phyloP scores from a whole-genome alignment of 495 filamentous ascomycete genomes.

The Terfezia boudieri region DNA sequence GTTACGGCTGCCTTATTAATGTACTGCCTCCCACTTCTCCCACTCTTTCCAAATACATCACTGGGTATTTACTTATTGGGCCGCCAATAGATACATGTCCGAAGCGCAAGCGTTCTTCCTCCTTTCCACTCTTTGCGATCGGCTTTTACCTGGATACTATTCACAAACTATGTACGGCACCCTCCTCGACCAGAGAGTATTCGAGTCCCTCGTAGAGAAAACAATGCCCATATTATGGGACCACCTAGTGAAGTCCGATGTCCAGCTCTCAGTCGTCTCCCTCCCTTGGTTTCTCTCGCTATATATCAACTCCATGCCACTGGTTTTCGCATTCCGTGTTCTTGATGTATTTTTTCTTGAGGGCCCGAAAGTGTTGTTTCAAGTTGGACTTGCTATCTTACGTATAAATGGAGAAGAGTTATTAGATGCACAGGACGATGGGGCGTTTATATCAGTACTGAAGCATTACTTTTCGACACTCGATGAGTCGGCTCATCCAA shows the following conservation, averaged over 20 bases:
- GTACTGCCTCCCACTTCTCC: constrained; percentile 21
- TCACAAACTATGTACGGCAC: constrained; percentile 98
- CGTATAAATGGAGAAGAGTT: constrained; percentile 96
- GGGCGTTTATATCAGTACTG: constrained; percentile 84
- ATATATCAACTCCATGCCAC: constrained; percentile 97
- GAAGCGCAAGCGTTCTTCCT: constrained; percentile 91
- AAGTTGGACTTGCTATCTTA: constrained; percentile 84
- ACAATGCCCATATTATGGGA: constrained; percentile 99
- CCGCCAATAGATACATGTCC: constrained; percentile 56
- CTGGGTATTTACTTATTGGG: neutral
- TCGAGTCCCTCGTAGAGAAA: constrained; percentile 89
- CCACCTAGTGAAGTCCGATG: constrained; percentile 79
- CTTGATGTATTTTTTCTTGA: constrained; percentile 96
- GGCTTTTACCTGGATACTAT: constrained; percentile 87
- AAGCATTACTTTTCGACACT: constrained; percentile 85
- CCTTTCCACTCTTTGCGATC: constrained; percentile 75
- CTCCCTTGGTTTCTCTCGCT: constrained; percentile 94
- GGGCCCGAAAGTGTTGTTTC: constrained; percentile 91
- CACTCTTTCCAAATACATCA: neutral
- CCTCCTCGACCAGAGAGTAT: constrained; percentile 84
- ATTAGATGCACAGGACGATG: constrained; percentile 86
- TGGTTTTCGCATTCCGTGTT: constrained; percentile 90
- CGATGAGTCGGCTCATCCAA: constrained; percentile 88
- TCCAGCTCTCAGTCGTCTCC: constrained; percentile 95
- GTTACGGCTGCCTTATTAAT: constrained; percentile 89